These are phyloP conservation scores for Epichloe scottii DNA, from an alignment of 2,329 filamentous ascomycete species.

Conservation along the genomic window DNA sequence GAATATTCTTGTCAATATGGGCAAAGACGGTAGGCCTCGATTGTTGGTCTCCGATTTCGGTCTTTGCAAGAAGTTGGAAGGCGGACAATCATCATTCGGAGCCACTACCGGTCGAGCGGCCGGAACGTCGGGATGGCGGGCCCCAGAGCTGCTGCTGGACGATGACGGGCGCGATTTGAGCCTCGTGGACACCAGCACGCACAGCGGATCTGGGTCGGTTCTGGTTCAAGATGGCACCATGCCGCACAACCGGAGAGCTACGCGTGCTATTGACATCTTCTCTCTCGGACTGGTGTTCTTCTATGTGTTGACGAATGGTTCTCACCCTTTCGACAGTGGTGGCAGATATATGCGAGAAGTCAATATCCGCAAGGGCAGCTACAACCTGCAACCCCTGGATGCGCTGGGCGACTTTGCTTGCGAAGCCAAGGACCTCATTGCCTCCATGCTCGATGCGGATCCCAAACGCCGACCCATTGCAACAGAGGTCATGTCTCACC, in stretches of 20 bases:
- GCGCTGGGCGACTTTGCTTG: conserved; percentile 70
- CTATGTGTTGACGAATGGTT: conserved; percentile 89
- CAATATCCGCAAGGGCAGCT: conserved; percentile 87
- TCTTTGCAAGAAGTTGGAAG: conserved; percentile 91
- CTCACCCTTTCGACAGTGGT: conserved; percentile 87
- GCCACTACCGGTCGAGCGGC: conserved; percentile 88
- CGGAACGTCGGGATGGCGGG: conserved; percentile 92
- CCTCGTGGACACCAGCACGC: conserved; percentile 38
- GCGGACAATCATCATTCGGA: conserved; percentile 85
- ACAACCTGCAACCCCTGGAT: conserved; percentile 58
- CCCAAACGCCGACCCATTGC: conserved; percentile 55
- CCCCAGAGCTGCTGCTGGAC: conserved; percentile 79
- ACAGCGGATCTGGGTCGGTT: conserved; percentile 49
- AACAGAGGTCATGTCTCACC: conserved; percentile 73
- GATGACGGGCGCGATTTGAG: conserved; percentile 49
- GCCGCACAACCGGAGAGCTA: conserved; percentile 61
- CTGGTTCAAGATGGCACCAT: conserved; percentile 44
- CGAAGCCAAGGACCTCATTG: conserved; percentile 79
- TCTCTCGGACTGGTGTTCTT: conserved; percentile 96
- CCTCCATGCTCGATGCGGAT: conserved; percentile 55
- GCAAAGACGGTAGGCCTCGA: conserved; percentile 58
- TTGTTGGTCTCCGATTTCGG: conserved; percentile 96
- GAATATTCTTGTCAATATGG: conserved; percentile 80
- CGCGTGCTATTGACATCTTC: conserved; percentile 94
- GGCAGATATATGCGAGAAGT: conserved; percentile 92